Conservation (phyloP, 805 yeast species). For the Ogataea pilisensis region DNA sequence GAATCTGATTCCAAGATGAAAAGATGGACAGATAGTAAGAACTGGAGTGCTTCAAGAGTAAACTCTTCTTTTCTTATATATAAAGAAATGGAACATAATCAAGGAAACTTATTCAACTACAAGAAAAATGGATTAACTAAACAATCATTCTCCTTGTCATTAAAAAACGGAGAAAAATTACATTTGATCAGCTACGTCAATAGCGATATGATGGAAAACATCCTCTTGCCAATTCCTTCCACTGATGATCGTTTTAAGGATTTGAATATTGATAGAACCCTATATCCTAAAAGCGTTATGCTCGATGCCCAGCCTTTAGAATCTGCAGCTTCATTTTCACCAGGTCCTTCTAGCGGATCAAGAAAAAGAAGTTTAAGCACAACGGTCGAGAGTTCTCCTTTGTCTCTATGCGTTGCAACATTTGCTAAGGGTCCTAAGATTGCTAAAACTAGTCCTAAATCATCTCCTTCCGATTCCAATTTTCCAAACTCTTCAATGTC, state of each 20-base stretch:
- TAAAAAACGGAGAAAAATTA: slow-evolving; percentile 47
- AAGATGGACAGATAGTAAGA: slow-evolving; percentile 75
- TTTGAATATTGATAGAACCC: slow-evolving; percentile 12
- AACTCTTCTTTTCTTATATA: slow-evolving; percentile 59
- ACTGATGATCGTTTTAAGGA: slow-evolving; percentile 37
- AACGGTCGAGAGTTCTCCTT: no score
- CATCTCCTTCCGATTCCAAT: no score
- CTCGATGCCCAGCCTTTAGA: neutral
- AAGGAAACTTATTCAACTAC: slow-evolving; percentile 30
- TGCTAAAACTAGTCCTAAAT: no score
- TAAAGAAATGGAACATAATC: slow-evolving; percentile 50
- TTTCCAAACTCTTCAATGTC: no score
- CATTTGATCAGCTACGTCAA: slow-evolving; percentile 58
- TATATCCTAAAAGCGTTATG: slow-evolving; percentile 19
- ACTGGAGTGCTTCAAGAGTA: slow-evolving; percentile 72
- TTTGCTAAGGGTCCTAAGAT: no score
- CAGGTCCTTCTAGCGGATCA: no score
- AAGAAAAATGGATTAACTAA: slow-evolving; percentile 56
- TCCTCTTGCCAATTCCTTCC: slow-evolving; percentile 37
- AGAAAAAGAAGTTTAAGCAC: no score
- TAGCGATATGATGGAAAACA: slow-evolving; percentile 8
- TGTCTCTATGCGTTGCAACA: no score
- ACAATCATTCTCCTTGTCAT: slow-evolving; percentile 57
- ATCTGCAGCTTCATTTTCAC: no score
- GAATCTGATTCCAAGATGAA: slow-evolving; percentile 68